Base-by-base conservation (phyloP, 805 yeast genomes). In the Jamesozyma rosinii region DNA sequence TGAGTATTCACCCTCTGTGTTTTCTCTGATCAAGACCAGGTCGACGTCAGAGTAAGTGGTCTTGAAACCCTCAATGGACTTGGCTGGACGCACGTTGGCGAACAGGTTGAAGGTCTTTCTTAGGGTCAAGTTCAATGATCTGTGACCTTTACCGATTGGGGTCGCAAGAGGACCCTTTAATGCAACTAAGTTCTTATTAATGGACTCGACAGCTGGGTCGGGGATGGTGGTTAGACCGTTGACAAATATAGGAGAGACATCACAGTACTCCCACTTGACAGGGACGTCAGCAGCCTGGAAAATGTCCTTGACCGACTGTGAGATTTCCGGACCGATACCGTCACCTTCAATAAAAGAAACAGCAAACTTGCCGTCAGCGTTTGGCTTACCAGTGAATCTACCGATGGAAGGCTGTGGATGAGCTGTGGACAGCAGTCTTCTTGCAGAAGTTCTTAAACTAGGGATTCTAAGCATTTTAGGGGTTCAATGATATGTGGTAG, bases 1-100 rank as follows among this genome's bases (percentile, higher is more conserved):
- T 27, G 97, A 89, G 75, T 90, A 90, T 72, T 90, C 98, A 75
- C 98, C 98, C 71, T 92, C 97, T 53, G 98, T 90, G 80, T 92
- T 92, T 74, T 92, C 98, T 78, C 98, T 88, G 67, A 92, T 89
- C 59, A 92, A 75, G 31, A 90, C 96, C 51, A 95, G 83, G 71
- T 92, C 94, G 51, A 92, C 97, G 65, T 84, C 76, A 54, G 72
- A 74, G 51, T 69, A 69, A 26, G 71, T 95, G 48, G 97, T 92
- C 68, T 88, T 76, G 79, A 77, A 89, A 63, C 98, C 98, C 49
- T 77, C 83, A 54, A 92, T 78, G 47, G 95, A 83, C 70, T 84
- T 84, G 68, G 97, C 92, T 44, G 97, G 97, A 73, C 97, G 84
- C 45, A 92, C 95, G 68, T 90, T 90, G 62, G 99, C 99, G 57